Evolutionary conservation across 2,329 filamentous ascomycete species (phyloP).

Genomic region (Hypoxylon sp.): DNA sequence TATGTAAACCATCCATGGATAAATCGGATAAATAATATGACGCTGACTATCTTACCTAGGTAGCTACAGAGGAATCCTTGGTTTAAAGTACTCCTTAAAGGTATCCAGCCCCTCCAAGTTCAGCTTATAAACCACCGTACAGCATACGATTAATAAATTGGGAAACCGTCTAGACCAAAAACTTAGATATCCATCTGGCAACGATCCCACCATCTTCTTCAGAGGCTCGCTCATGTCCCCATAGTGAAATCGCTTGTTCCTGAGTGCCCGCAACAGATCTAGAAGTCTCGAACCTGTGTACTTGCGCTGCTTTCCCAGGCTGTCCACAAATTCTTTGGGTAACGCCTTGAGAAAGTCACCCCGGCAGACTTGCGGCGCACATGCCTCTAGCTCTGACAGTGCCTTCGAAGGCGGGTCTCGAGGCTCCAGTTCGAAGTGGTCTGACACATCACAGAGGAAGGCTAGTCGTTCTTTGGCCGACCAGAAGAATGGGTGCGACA

Average conservation of each 20-base stretch:
- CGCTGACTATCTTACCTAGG: no score
- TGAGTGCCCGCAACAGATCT: constrained; percentile 85
- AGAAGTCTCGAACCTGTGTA: constrained; percentile 86
- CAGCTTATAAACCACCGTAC: constrained; percentile 75
- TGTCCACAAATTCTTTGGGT: constrained; percentile 85
- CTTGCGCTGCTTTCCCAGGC: constrained; percentile 91
- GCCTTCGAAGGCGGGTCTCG: constrained; percentile 80
- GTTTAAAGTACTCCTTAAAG: constrained; percentile 73
- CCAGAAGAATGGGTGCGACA: constrained; percentile 97
- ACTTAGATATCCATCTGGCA: constrained; percentile 81
- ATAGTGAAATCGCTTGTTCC: constrained; percentile 98
- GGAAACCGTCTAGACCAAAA: constrained; percentile 88
- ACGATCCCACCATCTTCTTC: constrained; percentile 71
- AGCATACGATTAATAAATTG: constrained; percentile 78
- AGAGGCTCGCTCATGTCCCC: constrained; percentile 90
- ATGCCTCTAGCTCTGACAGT: constrained; percentile 66
- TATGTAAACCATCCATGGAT: no score
- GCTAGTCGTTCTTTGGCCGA: constrained; percentile 83
- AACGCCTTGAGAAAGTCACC: constrained; percentile 82
- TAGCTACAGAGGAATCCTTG: constrained; percentile 41
- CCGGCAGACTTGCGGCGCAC: constrained; percentile 62
- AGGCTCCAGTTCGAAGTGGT: constrained; percentile 93
- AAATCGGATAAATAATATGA: no score
- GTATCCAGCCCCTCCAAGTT: constrained; percentile 69
- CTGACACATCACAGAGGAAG: constrained; percentile 96